These are phyloP conservation scores for Didymosphaeria variabile DNA, from an alignment of 2,329 filamentous ascomycete species.

Conservation along the genomic window DNA sequence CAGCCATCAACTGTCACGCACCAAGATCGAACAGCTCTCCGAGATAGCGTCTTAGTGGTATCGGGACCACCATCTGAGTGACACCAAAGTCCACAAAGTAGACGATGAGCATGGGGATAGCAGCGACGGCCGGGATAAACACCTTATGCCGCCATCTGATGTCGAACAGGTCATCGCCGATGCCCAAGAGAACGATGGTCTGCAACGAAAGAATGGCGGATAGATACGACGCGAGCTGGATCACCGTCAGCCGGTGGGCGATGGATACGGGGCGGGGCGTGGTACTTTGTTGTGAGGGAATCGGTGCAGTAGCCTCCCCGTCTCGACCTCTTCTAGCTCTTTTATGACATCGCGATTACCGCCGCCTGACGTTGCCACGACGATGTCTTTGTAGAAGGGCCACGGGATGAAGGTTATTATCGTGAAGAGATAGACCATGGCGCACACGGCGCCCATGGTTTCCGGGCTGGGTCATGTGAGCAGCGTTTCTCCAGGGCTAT, in stretches of 20 bases:
- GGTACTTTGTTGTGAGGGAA: conserved; percentile 93
- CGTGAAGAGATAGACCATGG: conserved; percentile 87
- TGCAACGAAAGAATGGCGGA: conserved; percentile 94
- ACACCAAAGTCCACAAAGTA: conserved; percentile 99
- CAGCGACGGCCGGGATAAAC: conserved; percentile 93
- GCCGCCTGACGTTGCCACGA: conserved; percentile 90
- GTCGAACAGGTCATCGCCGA: conserved; percentile 96
- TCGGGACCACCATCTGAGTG: conserved; percentile 90
- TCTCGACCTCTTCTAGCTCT: conserved; percentile 76
- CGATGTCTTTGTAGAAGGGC: conserved; percentile 97
- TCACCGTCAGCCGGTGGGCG: conserved; percentile 13
- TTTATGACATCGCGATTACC: conserved; percentile 89
- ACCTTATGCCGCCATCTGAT: conserved; percentile 99
- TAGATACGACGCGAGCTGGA: conserved; percentile 88
- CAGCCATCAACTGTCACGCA: conserved; percentile 29
- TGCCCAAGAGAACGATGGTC: conserved; percentile 86
- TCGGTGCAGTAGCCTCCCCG: conserved; percentile 84
- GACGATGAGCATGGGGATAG: conserved; percentile 91
- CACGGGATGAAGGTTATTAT: conserved; percentile 95
- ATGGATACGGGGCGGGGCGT: conserved; percentile 2
- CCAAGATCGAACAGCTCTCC: conserved; percentile 84
- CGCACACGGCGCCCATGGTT: conserved; percentile 94
- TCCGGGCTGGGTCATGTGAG: conserved; percentile 70
- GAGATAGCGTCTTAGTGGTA: conserved; percentile 83
- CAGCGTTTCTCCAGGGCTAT: conserved; percentile 2